phyloP scores from a whole-genome alignment of 2,329 filamentous ascomycete genomes.

The Ambrosiella beaveri region DNA sequence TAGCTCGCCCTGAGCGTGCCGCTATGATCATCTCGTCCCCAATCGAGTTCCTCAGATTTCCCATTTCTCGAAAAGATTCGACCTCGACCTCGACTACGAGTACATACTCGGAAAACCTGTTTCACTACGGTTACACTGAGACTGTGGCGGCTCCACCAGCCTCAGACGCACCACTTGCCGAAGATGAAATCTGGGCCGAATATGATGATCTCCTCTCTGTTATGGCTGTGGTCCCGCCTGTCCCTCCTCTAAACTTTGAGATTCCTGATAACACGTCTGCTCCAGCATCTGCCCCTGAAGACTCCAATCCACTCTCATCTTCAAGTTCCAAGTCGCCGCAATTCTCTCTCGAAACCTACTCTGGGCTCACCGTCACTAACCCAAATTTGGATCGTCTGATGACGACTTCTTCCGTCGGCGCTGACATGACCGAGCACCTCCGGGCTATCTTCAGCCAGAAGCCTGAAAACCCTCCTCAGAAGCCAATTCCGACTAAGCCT shows the following conservation, averaged over 20 bases:
- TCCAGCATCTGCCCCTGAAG: constrained; percentile 58
- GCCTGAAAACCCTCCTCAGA: constrained; percentile 15
- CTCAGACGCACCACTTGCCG: constrained; percentile 43
- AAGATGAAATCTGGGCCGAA: constrained; percentile 89
- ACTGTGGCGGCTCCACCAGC: constrained; percentile 50
- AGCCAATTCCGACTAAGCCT: not conserved
- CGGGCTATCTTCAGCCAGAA: constrained; percentile 28
- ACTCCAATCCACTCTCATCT: constrained; percentile 29
- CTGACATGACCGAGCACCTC: constrained; percentile 36
- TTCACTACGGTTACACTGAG: constrained; percentile 38
- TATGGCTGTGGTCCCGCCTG: constrained; percentile 27
- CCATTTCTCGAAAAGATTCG: constrained; percentile 50
- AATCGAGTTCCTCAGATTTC: constrained; percentile 29
- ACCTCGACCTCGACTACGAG: constrained; percentile 30
- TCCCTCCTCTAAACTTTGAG: not conserved
- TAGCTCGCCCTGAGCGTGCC: constrained; percentile 19
- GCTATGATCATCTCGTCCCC: constrained; percentile 17
- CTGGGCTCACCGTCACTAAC: constrained; percentile 22
- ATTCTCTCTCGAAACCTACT: constrained; percentile 37
- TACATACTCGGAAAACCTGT: constrained; percentile 30
- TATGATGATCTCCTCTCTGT: constrained; percentile 74
- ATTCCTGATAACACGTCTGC: constrained; percentile 47
- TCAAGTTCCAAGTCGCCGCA: constrained; percentile 39
- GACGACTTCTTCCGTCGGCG: constrained; percentile 37
- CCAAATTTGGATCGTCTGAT: constrained; percentile 29